A percentile compares a stretch with the other conserved stretches of the same genome.
phyloP scores from a whole-genome alignment of 2,329 filamentous ascomycete species.

The Fusarium illudens region DNA sequence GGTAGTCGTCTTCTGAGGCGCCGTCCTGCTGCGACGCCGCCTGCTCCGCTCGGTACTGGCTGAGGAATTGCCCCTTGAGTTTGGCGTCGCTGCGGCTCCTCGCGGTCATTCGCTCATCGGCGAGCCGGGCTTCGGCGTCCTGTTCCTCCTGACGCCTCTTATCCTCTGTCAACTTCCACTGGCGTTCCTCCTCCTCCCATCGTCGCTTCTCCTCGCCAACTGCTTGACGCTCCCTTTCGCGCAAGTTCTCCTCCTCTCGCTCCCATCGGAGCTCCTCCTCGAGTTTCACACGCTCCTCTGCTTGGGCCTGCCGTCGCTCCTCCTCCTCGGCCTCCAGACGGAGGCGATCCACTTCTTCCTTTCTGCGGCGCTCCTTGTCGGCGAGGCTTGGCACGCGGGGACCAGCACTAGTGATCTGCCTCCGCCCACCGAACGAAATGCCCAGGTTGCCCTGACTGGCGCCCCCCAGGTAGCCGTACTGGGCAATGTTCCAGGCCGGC shows the following conservation, averaged over 20 bases:
- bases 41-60: conserved; percentile 81
- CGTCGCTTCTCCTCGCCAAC: conserved; percentile 74
- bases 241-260: conserved; percentile 67
- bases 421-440: conserved; percentile 87
- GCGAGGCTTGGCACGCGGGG: conserved; percentile 82
- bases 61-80: conserved; percentile 83
- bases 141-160: conserved; percentile 75
- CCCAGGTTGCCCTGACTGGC: conserved; percentile 96
- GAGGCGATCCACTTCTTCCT: conserved; percentile 68
- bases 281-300: conserved; percentile 69
- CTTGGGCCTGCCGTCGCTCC: conserved; percentile 58
- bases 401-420: conserved; percentile 87
- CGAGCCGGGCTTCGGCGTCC: conserved; percentile 72
- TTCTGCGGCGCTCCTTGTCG: conserved; percentile 79
- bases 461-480: conserved; percentile 98
- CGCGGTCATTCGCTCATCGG: conserved; percentile 70
- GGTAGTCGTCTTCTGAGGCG: conserved; percentile 59
- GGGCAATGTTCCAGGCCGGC: conserved; percentile 97
- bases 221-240: conserved; percentile 67
- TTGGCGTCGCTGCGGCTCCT: conserved; percentile 71
- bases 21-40: conserved; percentile 42
- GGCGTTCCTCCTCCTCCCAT: conserved; percentile 80
- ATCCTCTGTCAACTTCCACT: conserved; percentile 81
- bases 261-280: conserved; percentile 75
- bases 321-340: conserved; percentile 63